Conservation (phyloP, 129 eudicot genomes). For the Oenanthe sinensis region DNA sequence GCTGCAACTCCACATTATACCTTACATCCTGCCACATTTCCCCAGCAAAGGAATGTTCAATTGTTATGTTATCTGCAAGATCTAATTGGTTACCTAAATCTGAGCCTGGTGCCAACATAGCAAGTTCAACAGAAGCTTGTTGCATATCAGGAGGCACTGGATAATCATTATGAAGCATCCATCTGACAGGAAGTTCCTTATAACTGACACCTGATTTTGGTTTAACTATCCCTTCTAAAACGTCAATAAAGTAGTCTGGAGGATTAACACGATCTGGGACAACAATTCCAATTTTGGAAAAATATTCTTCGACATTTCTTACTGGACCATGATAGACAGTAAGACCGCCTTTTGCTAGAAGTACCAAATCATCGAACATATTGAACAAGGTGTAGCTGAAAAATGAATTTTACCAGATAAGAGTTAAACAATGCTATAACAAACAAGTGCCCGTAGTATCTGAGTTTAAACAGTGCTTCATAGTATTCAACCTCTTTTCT, state of each 20-base stretch:
- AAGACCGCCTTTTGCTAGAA: conserved; percentile 88
- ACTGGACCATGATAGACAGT: conserved; percentile 80
- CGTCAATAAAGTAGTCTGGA: conserved; percentile 70
- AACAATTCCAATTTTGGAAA: conserved; percentile 60
- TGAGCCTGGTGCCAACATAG: conserved; percentile 21
- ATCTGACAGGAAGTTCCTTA: conserved; percentile 68
- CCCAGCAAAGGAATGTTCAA: conserved; percentile 63
- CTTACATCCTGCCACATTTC: conserved; percentile 50
- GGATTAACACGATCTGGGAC: conserved; percentile 90
- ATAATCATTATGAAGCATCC: conserved; percentile 89
- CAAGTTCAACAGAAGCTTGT: conserved; percentile 29
- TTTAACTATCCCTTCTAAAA: conserved; percentile 70
- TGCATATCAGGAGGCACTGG: conserved; percentile 74
- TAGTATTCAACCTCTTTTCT: neutral
- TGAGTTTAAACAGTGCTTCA: neutral
- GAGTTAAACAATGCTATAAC: neutral
- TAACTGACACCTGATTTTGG: conserved; percentile 39
- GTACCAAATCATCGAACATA: conserved; percentile 79
- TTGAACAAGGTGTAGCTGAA: conserved; percentile 75
- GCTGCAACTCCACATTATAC: conserved; percentile 40
- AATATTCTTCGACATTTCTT: conserved; percentile 65
- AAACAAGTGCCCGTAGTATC: neutral
- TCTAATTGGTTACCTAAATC: conserved; percentile 13
- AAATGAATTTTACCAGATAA: conserved; percentile 4
- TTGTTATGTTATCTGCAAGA: conserved; percentile 16